Evolutionary conservation across 805 yeast genomes (phyloP).

Genomic region (Diddensiella santjacobensis): DNA sequence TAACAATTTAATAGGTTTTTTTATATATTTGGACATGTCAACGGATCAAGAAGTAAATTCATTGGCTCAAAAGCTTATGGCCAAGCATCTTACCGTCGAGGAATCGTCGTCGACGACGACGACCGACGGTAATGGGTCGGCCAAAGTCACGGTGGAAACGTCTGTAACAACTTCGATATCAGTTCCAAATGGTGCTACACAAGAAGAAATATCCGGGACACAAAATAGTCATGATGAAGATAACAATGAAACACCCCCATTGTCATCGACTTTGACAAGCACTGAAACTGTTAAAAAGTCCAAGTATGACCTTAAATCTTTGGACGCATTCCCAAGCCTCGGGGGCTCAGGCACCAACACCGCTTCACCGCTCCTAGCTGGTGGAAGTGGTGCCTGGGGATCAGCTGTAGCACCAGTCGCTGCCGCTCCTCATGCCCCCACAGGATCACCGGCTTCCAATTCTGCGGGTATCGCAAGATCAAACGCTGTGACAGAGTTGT

Average conservation of each 20-base stretch:
- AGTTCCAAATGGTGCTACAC: neutral
- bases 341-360: constrained; percentile 17
- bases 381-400: constrained; percentile 20
- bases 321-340: constrained; percentile 32
- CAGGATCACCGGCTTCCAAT: constrained; percentile 15
- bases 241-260: neutral
- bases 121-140: too few species aligned
- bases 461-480: constrained; percentile 46
- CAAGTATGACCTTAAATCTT: constrained; percentile 26
- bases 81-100: constrained; percentile 17
- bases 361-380: constrained; percentile 9
- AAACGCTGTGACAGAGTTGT: constrained; percentile 69
- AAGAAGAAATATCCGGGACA: neutral
- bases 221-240: neutral
- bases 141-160: neutral
- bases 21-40: too few species aligned
- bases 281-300: neutral
- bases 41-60: constrained; percentile 15
- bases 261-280: neutral
- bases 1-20: too few species aligned
- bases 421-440: neutral
- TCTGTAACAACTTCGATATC: neutral
- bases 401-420: neutral
- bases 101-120: neutral
- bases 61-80: constrained; percentile 23